Percentiles rank a stretch among this genome's conserved stretches.
These are phyloP conservation scores for Mycosphaerella sp. DNA, from an alignment of 2,329 filamentous ascomycete genomes.

Conservation along the genomic window DNA sequence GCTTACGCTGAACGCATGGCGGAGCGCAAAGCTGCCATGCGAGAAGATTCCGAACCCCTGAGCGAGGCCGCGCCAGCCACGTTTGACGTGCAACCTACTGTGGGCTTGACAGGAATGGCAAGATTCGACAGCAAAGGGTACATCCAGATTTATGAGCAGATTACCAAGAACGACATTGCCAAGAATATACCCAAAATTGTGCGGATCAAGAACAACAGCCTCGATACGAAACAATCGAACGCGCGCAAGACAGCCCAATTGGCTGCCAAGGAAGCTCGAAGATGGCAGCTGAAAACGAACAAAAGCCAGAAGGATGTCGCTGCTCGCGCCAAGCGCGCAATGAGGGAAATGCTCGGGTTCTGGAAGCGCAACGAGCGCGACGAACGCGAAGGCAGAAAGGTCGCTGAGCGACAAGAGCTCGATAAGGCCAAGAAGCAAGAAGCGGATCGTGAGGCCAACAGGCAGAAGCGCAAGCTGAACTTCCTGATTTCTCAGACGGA, in stretches of 20 bases:
- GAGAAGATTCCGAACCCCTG: slow-evolving; percentile 35
- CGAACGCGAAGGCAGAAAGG: slow-evolving; percentile 87
- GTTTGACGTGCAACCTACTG: slow-evolving; percentile 29
- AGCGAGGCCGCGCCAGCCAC: slow-evolving; percentile 53
- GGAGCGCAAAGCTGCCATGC: slow-evolving; percentile 20
- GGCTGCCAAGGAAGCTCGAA: slow-evolving; percentile 91
- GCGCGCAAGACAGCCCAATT: slow-evolving; percentile 95
- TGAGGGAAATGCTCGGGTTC: slow-evolving; percentile 99
- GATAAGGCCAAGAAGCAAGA: slow-evolving; percentile 96
- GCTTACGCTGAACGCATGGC: slow-evolving; percentile 25
- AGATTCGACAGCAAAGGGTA: slow-evolving; percentile 54
- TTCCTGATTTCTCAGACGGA: slow-evolving; percentile 99
- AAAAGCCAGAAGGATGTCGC: slow-evolving; percentile 98
- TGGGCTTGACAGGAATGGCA: slow-evolving; percentile 32
- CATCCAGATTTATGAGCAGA: slow-evolving; percentile 95
- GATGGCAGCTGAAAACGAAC: slow-evolving; percentile 96
- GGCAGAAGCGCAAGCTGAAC: slow-evolving; percentile 97
- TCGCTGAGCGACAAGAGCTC: slow-evolving; percentile 90
- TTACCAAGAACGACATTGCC: slow-evolving; percentile 81
- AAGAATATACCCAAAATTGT: slow-evolving; percentile 89
- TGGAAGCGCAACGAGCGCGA: slow-evolving; percentile 99
- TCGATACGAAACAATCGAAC: slow-evolving; percentile 85
- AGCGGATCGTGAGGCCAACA: slow-evolving; percentile 92
- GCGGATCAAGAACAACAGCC: slow-evolving; percentile 79
- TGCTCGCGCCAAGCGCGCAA: slow-evolving; percentile 91